These are phyloP conservation scores for Candolleomyces eurysporus DNA, from an alignment of 768 basidiomycete genomes.

Conservation along the genomic window DNA sequence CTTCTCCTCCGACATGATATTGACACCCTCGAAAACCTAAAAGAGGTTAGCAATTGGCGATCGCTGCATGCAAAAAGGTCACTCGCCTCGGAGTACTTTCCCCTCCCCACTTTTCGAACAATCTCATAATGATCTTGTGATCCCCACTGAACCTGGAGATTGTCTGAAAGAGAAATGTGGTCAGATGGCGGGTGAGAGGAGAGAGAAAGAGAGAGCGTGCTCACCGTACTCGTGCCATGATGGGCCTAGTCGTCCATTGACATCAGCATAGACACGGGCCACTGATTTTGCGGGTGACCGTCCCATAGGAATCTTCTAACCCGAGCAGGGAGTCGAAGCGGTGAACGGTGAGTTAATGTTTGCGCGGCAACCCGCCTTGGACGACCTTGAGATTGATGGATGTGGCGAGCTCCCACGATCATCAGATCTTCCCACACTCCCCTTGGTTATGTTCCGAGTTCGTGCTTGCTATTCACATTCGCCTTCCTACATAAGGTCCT, in stretches of 20 bases:
- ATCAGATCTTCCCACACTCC: neutral
- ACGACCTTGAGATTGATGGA: constrained; percentile 18
- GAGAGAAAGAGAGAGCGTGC: constrained; percentile 19
- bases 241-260: constrained; percentile 82
- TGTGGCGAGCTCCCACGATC: constrained; percentile 24
- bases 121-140: constrained; percentile 98
- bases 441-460: no score
- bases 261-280: constrained; percentile 84
- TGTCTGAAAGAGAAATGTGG: constrained; percentile 53
- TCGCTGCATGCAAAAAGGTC: constrained; percentile 2
- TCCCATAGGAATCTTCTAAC: constrained; percentile 49
- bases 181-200: constrained; percentile 17
- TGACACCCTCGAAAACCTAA: constrained; percentile 91
- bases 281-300: constrained; percentile 74
- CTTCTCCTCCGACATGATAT: constrained; percentile 87
- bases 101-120: constrained; percentile 91
- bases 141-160: constrained; percentile 97
- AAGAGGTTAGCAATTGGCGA: constrained; percentile 10
- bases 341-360: constrained; percentile 6
- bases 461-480: no score
- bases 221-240: constrained; percentile 96
- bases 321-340: constrained; percentile 9
- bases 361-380: constrained; percentile 11
- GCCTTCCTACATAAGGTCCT: neutral
- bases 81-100: constrained; percentile 90